Evolutionary conservation across 371 early-diverging fungal genomes (phyloP).

Genomic region (Mucor velutinosus): DNA sequence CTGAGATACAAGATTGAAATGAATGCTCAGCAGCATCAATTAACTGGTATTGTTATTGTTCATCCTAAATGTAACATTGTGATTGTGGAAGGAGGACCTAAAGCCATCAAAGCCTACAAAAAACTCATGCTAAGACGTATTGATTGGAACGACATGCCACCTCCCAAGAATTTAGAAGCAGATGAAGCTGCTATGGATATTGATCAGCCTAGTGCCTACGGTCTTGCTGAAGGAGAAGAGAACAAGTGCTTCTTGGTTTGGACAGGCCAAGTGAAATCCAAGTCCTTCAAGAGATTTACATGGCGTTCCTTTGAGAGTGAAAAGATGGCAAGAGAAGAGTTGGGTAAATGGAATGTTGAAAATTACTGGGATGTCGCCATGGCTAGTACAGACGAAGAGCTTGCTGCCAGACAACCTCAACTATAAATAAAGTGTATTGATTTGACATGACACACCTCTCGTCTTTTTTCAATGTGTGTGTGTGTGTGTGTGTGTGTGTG

Average conservation of each 20-base stretch:
- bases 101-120: conserved; percentile 89
- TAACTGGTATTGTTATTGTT: conserved; percentile 83
- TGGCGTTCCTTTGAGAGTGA: conserved; percentile 80
- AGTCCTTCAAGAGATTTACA: conserved; percentile 78
- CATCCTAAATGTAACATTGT: conserved; percentile 78
- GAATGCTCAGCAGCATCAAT: conserved; percentile 83
- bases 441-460: not conserved
- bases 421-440: conserved; percentile 9
- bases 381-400: conserved; percentile 36
- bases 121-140: conserved; percentile 95
- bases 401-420: conserved; percentile 44
- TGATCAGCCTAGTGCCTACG: conserved; percentile 20
- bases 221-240: conserved; percentile 41
- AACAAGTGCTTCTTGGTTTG: conserved; percentile 90
- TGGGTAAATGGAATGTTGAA: conserved; percentile 69
- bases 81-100: conserved; percentile 93
- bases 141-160: conserved; percentile 78
- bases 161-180: conserved; percentile 46
- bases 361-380: conserved; percentile 87
- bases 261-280: conserved; percentile 85
- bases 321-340: conserved; percentile 66
- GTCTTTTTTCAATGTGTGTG: not conserved
- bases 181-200: conserved; percentile 42
- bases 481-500: not conserved
- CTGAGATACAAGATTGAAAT: conserved; percentile 86